Evolutionary conservation across 768 basidiomycete species (phyloP), one percentile per base, ranked within the genome.

Genomic region (Lactarius evosmus): DNA sequence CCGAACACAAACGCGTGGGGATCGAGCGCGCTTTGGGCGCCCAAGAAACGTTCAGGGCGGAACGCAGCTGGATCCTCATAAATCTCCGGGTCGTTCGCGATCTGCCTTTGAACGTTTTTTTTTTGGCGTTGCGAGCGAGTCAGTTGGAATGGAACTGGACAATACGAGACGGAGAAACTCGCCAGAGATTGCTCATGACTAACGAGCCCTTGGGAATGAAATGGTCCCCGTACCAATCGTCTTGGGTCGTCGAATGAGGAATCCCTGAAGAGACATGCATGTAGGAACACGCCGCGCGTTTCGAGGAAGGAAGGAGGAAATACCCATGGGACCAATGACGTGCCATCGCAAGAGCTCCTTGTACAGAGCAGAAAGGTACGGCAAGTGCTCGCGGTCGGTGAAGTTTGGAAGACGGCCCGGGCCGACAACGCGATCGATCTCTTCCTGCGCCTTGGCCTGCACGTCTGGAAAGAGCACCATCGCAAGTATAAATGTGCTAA

Each of bases 331-430:
- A n/a, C 56, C 67, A 27, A 65, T 62, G 36, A 69, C 63, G n/a
- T 61, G 54, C 70, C 70, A 73, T 49, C 72, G 58, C 33, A 72
- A 33, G 25, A 65, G 54, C 60, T 73, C 72, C 58, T 69, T 67
- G 49, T 70, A 49, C 16, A 73, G 17, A 12, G 71, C 71, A 2
- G 64, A 64, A 29, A 70, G 50, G 46, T 73, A 73, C 11, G 72
- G 72, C 17, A 73, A 53, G 41, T 32, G 27, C 25, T 57, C 63
- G 44, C 61, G 40, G 11, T 71, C 70, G 1, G 58, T 33, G 29
- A 67, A 41, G 3, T n/a, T 65, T 6, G 72, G 72, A 14, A 71
- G 56, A 17, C 70, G 59, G 40, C 40, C 32, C 12, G 16, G 1
- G 7, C 72, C 72, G 8, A 72, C 46, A 5, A 71, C 64, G 9